These are phyloP conservation scores for Zoysia matrella DNA, from an alignment of 202 grass and related monocot genomes.

Conservation along the genomic window DNA sequence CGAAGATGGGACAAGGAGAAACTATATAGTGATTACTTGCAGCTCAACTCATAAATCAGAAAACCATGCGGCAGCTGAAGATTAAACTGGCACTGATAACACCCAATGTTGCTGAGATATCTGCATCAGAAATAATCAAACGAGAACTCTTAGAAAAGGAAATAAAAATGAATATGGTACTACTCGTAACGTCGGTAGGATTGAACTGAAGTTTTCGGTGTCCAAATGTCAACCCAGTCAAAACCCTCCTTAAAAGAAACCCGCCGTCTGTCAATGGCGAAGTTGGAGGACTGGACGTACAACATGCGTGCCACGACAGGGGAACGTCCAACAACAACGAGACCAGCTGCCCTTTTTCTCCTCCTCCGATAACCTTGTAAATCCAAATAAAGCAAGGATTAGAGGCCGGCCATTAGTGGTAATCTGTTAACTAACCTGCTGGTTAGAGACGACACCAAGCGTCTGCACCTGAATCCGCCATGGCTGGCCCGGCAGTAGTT, in stretches of 20 bases:
- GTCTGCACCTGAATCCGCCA: conserved; percentile 6
- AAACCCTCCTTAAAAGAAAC: not conserved
- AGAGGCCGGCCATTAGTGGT: conserved; percentile 27
- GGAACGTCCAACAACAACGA: conserved; percentile 15
- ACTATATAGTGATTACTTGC: not conserved
- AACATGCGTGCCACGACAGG: conserved; percentile 38
- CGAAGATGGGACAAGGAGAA: not conserved
- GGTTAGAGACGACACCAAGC: not conserved
- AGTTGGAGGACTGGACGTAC: conserved; percentile 33
- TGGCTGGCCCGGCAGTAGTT: conserved; percentile 30
- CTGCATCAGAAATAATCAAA: conserved; percentile 3
- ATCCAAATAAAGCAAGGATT: conserved; percentile 24
- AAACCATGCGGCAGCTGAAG: not conserved
- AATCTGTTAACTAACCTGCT: conserved; percentile 6
- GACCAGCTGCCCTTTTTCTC: not conserved
- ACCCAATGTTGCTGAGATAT: not conserved
- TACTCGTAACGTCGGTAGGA: not conserved
- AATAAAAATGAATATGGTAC: not conserved
- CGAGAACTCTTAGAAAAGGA: not conserved
- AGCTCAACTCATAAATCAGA: not conserved
- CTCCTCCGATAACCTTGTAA: not conserved
- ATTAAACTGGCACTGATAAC: not conserved
- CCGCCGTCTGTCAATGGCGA: conserved; percentile 25
- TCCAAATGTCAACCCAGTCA: conserved; percentile 41
- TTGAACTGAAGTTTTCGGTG: not conserved